These are phyloP conservation scores for Trichoderma atrobrunneum DNA, from an alignment of 2,329 filamentous ascomycete species.

Conservation along the genomic window DNA sequence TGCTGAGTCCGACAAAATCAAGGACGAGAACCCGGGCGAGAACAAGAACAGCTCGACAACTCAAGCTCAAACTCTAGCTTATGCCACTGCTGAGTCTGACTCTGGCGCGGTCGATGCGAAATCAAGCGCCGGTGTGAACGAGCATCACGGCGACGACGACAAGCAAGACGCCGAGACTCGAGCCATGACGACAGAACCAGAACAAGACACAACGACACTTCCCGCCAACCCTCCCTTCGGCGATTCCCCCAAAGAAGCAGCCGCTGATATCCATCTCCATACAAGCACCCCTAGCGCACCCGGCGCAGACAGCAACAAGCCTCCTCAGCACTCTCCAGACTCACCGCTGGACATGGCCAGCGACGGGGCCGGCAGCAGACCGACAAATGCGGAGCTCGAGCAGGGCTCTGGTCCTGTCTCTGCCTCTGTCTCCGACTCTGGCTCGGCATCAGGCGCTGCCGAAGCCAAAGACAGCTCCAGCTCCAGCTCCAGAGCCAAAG, in stretches of 20 bases:
- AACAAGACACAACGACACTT: not conserved
- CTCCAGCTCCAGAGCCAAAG: not conserved
- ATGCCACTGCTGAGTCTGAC: not conserved
- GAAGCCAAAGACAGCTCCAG: not conserved
- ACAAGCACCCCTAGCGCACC: not conserved
- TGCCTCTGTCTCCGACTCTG: not conserved
- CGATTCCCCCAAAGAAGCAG: not conserved
- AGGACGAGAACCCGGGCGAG: not conserved
- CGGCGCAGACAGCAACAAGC: not conserved
- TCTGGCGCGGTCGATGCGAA: not conserved
- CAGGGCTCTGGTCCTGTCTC: not conserved
- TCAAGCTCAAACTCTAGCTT: not conserved
- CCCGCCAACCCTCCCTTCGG: not conserved
- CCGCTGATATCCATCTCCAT: not conserved
- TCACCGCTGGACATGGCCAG: conserved; percentile 1
- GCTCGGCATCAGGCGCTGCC: not conserved
- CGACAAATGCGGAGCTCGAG: conserved; percentile 9
- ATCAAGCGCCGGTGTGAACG: not conserved
- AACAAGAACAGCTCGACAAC: not conserved
- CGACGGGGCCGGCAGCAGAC: conserved; percentile 14
- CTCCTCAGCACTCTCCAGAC: not conserved
- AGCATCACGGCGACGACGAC: not conserved
- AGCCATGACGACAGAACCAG: not conserved
- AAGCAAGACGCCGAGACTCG: not conserved
- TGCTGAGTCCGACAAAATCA: not conserved